phyloP scores from a whole-genome alignment of 2,329 filamentous ascomycete genomes.

The Paraconiothyrium sp. region DNA sequence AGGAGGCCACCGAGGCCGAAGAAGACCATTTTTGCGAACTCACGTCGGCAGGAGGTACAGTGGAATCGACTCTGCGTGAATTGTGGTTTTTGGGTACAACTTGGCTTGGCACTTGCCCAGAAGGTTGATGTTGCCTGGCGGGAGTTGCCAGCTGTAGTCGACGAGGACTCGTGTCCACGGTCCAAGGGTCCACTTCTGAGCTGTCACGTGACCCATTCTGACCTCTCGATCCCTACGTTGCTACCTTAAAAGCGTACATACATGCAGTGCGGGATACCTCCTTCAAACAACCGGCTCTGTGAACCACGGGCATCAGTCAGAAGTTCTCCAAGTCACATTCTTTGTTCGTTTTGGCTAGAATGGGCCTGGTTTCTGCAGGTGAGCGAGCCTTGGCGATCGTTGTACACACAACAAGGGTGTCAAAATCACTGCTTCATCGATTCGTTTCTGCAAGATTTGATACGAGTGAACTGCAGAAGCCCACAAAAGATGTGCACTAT shows the following conservation, averaged over 20 bases:
- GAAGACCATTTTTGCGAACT: conserved; percentile 67
- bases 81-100: neutral
- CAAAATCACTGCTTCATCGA: neutral
- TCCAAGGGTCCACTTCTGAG: neutral
- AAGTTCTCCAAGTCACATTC: neutral
- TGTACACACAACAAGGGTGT: neutral
- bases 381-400: conserved; percentile 6
- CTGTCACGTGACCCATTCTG: conserved; percentile 12
- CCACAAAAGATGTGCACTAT: neutral
- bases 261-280: neutral
- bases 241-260: neutral
- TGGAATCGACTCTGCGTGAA: neutral
- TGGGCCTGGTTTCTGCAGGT: conserved; percentile 10
- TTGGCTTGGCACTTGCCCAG: neutral
- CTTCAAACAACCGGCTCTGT: neutral
- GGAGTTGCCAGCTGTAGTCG: conserved; percentile 34
- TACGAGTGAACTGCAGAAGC: neutral
- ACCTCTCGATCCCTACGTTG: neutral
- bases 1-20: conserved; percentile 75
- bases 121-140: conserved; percentile 26
- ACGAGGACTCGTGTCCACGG: conserved; percentile 5
- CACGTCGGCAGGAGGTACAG: neutral
- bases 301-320: neutral
- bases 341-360: neutral
- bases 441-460: neutral